Conservation (phyloP, 1,139 yeast genomes). For the Candida freyschussii region DNA sequence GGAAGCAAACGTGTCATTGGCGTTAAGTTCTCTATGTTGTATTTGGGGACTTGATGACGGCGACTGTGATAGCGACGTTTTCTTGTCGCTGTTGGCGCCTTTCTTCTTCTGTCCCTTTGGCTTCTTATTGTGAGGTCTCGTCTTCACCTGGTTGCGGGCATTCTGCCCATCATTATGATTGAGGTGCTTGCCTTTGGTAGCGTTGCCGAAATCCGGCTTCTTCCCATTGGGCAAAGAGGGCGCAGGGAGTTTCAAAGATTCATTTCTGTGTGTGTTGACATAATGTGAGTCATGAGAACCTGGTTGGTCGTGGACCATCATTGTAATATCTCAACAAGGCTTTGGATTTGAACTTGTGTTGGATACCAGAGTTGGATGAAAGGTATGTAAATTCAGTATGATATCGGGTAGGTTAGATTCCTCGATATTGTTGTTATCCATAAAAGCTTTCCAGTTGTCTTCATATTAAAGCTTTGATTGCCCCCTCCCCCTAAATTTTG, state of each 20-base stretch:
- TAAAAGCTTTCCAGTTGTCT: too few species aligned
- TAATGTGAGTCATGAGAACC: conserved; percentile 9
- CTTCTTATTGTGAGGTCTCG: background rate
- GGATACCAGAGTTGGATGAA: too few species aligned
- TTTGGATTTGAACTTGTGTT: too few species aligned
- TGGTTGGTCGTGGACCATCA: conserved; percentile 1
- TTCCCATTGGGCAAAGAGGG: conserved; percentile 14
- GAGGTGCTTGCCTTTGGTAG: conserved; percentile 1
- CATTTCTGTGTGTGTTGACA: conserved; percentile 25
- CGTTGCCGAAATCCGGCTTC: conserved; percentile 14
- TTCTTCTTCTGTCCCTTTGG: background rate
- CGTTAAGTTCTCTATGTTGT: too few species aligned
- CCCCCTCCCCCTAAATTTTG: too few species aligned
- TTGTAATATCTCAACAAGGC: too few species aligned
- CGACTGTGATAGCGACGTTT: background rate
- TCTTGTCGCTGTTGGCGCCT: background rate
- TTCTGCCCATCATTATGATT: too few species aligned
- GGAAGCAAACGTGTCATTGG: background rate
- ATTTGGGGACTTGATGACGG: too few species aligned
- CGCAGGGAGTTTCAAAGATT: conserved; percentile 5
- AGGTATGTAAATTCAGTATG: too few species aligned
- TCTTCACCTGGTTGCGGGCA: background rate
- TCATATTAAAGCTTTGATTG: too few species aligned
- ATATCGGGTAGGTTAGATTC: too few species aligned
- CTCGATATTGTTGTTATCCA: too few species aligned